Percentiles rank a stretch among this genome's conserved stretches.
These are phyloP conservation scores for Sporobolomyces pararoseus DNA, from an alignment of 768 basidiomycete species.

Conservation along the genomic window DNA sequence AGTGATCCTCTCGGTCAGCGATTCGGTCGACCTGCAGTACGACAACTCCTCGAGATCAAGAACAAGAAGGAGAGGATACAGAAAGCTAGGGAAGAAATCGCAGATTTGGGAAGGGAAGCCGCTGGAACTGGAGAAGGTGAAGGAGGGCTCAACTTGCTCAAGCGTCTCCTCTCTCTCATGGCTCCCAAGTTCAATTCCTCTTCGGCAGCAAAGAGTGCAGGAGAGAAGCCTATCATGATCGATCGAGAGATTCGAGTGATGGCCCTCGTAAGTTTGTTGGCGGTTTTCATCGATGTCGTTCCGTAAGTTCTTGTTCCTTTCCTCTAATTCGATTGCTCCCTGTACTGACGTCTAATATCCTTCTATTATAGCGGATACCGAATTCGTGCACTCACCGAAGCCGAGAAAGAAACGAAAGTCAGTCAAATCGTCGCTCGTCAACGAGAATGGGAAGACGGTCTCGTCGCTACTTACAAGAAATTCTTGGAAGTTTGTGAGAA, in stretches of 20 bases:
- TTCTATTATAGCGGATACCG: constrained; percentile 62
- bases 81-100: constrained; percentile 88
- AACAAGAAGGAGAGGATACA: constrained; percentile 66
- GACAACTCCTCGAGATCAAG: constrained; percentile 64
- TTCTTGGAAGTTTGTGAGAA: constrained; percentile 79
- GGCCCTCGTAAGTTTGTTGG: constrained; percentile 81
- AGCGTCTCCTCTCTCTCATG: constrained; percentile 85
- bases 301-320: constrained; percentile 52
- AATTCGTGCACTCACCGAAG: constrained; percentile 82
- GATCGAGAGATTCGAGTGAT: constrained; percentile 79
- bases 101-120: constrained; percentile 86
- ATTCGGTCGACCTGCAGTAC: constrained; percentile 77
- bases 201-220: constrained; percentile 63
- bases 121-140: constrained; percentile 86
- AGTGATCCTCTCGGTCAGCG: constrained; percentile 59
- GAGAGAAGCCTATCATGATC: constrained; percentile 57
- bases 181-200: constrained; percentile 65
- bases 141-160: constrained; percentile 84
- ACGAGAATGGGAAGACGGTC: constrained; percentile 92
- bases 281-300: constrained; percentile 92
- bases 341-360: neutral
- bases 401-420: constrained; percentile 87
- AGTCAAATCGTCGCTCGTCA: constrained; percentile 84
- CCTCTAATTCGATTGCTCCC: too few species aligned
- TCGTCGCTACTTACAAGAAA: constrained; percentile 79